phyloP scores from a whole-genome alignment of 805 yeast genomes.

The Wickerhamiella australiensis region DNA sequence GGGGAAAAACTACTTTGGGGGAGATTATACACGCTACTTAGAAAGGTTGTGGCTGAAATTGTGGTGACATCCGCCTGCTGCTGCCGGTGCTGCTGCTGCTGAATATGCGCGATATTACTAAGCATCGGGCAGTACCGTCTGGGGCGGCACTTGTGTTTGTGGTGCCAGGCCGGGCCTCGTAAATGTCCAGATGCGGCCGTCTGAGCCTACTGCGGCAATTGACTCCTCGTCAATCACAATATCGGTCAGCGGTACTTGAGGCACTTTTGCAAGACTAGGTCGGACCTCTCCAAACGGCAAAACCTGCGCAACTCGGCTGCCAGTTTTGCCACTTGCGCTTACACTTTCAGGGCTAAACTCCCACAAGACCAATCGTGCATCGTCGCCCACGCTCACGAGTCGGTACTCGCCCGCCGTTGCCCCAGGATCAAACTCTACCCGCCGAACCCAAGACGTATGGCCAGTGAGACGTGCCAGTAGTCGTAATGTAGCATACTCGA shows the following conservation, averaged over 20 bases:
- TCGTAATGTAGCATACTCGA: conserved; percentile 27
- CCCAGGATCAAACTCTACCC: conserved; percentile 35
- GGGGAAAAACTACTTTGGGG: background rate
- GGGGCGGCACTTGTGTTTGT: too few relatives aligned
- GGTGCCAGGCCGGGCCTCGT: conserved; percentile 17
- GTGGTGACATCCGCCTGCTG: too few relatives aligned
- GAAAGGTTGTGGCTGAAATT: background rate
- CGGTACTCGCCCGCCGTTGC: conserved; percentile 33
- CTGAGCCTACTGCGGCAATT: conserved; percentile 24
- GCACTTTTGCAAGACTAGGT: conserved; percentile 22
- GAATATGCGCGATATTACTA: too few relatives aligned
- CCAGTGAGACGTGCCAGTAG: conserved; percentile 36
- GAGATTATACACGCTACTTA: background rate
- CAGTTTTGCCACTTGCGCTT: conserved; percentile 24
- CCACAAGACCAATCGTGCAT: conserved; percentile 41
- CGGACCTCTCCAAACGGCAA: conserved; percentile 16
- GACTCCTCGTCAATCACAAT: conserved; percentile 19
- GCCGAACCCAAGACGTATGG: conserved; percentile 41
- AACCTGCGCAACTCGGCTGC: conserved; percentile 1
- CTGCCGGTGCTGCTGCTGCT: background rate
- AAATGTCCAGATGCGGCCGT: conserved; percentile 30
- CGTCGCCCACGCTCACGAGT: conserved; percentile 45
- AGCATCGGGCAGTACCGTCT: too few relatives aligned
- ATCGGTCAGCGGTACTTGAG: conserved; percentile 24
- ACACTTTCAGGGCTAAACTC: conserved; percentile 38